Base-by-base conservation (phyloP, 495 filamentous ascomycete species). In the Penicillium turbatum region DNA sequence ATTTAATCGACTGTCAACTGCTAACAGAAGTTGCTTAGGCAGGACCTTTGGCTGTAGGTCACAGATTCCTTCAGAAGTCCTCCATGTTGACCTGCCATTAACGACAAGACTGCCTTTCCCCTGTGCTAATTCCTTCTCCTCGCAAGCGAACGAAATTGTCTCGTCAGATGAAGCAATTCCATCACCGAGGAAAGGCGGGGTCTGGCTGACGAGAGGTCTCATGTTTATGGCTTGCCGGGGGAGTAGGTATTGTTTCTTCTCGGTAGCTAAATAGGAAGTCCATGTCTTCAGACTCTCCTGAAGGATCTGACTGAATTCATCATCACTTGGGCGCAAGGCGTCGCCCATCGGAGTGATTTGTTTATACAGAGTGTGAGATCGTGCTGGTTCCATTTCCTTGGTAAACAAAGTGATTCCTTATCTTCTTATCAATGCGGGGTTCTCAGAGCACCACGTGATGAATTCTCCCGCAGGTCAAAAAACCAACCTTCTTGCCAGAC, bases 101-200 rank as follows among this genome's bases (percentile, higher is more conserved):
- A 61, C 26, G 30, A 63, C 5, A 37, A 63, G 58, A 27, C 51
- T 51, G 37, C 42, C 47, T 30, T 53, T 51, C 27, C 2, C 40
- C 35, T 48, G 32, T 17, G 27, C 32, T 39, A 37, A 45, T 47
- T 48, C 21, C 26, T 61, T 55, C 38, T 62, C 53, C 39, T 55
- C 52, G 31, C 60, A 66, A 34, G 47, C 53, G 41, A 64, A 64
- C 16, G 55, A 57, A 10, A 53, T 51, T 2, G 35, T 19, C 24
- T 57, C 44, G 34, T 56, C 37, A 15, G 11, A 3, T 3, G 52
- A 31, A 57, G 47, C 16, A 48, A 53, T n/a, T 30, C 53, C 45
- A 48, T 45, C 35, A 15, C 58, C 66, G 24, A 69, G 59, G 31
- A 62, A 66, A 48, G 53, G 47, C 11, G 63, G 63, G 11, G 59